Evolutionary conservation across 352 stramenopile species (phyloP), one percentile per base, ranked within the genome.

Genomic region (Pythium scleroteichum): DNA sequence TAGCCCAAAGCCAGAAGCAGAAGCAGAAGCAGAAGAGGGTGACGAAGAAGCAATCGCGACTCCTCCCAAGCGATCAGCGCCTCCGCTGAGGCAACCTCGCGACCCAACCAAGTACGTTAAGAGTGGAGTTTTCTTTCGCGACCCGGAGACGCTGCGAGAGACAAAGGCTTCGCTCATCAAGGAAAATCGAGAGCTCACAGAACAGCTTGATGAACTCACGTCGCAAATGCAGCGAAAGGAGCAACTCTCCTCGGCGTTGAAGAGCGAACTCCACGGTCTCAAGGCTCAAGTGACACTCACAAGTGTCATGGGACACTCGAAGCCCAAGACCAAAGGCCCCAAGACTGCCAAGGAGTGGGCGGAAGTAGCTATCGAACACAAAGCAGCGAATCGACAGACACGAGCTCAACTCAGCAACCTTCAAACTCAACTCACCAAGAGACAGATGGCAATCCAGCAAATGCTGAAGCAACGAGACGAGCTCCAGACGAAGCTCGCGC

Each of bases 261-360:
- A 80, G 59, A 71, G 63, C 13, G 75, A 90, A 16, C 60, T 90
- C 4, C 53, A 75, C 19, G 70, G 76, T 1, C 59, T 90, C 32
- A 88, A 90, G 54, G 74, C 76, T 0, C 69, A 72, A 23, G 62
- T 85, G n/a, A 77, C 73, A n/a, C 60, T 90, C 24, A 62, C 66
- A 13, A 65, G 29, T n/a, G 38, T 76, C 35, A 57, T 33, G 6
- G 35, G 8, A 2, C 12, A 12, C 17, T 17, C 1, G 13, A 17
- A 2, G 10, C 6, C n/a, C 2, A 45, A 42, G 17, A 66, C 26
- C 22, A 66, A 63, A 10, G 7, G 13, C 0, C 48, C 39, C 9
- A 71, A 69, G 53, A 77, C 71, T 0, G 12, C 68, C 0, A 53
- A 53, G 4, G 67, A 85, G 24, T 90, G 81, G 81, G 54, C 56